A percentile compares a stretch with the other conserved stretches of the same genome.
Conservation (phyloP, 371 early-diverging fungal species). For the Mortierella sp. region DNA sequence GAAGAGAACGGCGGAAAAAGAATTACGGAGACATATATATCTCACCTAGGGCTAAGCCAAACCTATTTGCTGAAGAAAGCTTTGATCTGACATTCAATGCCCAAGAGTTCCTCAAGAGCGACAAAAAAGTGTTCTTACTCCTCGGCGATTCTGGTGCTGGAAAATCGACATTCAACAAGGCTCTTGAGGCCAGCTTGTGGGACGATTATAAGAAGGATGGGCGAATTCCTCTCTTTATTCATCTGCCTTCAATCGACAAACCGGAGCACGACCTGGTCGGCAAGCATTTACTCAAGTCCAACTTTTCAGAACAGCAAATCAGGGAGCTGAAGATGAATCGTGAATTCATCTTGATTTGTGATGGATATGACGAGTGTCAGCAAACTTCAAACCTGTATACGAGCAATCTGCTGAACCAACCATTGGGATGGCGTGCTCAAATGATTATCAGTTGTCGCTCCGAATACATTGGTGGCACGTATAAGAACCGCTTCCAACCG, state of each 20-base stretch:
- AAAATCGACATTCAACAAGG: conserved; percentile 21
- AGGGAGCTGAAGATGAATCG: conserved; percentile 4
- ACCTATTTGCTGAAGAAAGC: not conserved
- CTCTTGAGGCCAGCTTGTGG: conserved; percentile 7
- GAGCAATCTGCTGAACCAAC: conserved; percentile 10
- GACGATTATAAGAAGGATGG: not conserved
- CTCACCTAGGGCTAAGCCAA: conserved; percentile 5
- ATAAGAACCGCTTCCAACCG: not conserved
- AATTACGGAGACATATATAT: not conserved
- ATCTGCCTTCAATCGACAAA: conserved; percentile 4
- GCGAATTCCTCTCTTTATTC: conserved; percentile 7
- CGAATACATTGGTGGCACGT: not conserved
- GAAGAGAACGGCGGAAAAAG: not conserved
- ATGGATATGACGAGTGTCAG: conserved; percentile 19
- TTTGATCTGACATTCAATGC: conserved; percentile 6
- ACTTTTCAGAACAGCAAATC: too few species aligned
- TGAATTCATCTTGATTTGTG: conserved; percentile 24
- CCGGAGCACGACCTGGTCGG: conserved; percentile 4
- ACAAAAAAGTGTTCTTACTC: conserved; percentile 11
- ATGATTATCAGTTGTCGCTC: too few species aligned
- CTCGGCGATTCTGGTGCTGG: conserved; percentile 22
- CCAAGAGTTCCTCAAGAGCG: not conserved
- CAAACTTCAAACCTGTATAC: conserved; percentile 2
- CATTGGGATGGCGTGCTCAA: not conserved
- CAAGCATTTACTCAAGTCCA: conserved; percentile 1